Evolutionary conservation across 345 rosid species (phyloP).

Genomic region (Bruguiera parviflora): DNA sequence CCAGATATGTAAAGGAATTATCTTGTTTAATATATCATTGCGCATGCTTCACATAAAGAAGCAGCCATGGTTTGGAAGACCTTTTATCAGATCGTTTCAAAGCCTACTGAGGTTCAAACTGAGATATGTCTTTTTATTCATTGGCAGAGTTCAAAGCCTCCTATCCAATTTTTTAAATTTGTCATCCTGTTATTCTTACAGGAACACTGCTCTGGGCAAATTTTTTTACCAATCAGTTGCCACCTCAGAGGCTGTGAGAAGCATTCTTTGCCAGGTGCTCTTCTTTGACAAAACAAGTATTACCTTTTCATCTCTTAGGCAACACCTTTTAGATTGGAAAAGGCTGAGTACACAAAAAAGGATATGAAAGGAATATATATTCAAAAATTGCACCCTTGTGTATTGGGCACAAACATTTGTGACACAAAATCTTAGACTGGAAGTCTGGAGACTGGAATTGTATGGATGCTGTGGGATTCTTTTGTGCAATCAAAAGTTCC

Average conservation of each 20-base stretch:
- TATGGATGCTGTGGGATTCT: no score
- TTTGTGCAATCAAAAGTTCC: no score
- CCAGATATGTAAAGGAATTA: slow-evolving; percentile 58
- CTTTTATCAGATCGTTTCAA: slow-evolving; percentile 77
- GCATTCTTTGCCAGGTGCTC: slow-evolving; percentile 67
- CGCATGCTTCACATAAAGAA: slow-evolving; percentile 85
- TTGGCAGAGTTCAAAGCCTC: slow-evolving; percentile 10
- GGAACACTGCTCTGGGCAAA: slow-evolving; percentile 72
- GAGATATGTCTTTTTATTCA: not conserved
- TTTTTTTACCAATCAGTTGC: slow-evolving; percentile 67
- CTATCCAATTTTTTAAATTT: slow-evolving; percentile 1
- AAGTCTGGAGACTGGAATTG: no score
- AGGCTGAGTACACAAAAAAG: not conserved
- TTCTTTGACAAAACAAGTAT: not conserved
- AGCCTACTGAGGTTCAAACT: slow-evolving; percentile 60
- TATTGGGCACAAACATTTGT: no score
- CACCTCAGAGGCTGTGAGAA: slow-evolving; percentile 57
- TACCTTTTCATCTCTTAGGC: not conserved
- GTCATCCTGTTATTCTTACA: slow-evolving; percentile 25
- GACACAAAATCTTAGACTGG: no score
- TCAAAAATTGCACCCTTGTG: not conserved
- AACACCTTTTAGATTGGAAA: not conserved
- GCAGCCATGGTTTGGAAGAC: slow-evolving; percentile 76
- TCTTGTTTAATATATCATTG: slow-evolving; percentile 68
- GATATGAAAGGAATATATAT: not conserved